Conservation (phyloP, 257 asterid genomes). For the Haberlea rhodopensis region DNA sequence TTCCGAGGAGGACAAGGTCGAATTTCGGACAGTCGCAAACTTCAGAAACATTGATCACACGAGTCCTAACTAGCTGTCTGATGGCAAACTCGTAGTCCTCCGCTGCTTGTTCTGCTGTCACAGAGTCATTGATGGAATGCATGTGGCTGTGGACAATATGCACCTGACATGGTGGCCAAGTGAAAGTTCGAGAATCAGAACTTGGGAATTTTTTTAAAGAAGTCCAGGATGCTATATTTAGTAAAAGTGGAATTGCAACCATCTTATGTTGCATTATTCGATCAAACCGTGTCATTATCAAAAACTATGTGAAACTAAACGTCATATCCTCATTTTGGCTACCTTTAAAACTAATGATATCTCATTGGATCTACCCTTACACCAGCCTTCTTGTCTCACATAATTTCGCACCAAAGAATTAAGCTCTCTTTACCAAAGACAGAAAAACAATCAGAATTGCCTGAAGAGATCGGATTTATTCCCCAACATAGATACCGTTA, state of each 20-base stretch:
- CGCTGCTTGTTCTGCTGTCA: constrained; percentile 86
- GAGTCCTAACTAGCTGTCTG: constrained; percentile 84
- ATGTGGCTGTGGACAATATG: constrained; percentile 80
- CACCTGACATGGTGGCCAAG: constrained; percentile 45
- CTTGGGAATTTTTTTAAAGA: not conserved
- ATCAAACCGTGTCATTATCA: no score
- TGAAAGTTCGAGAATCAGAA: not conserved
- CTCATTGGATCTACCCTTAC: no score
- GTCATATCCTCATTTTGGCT: no score
- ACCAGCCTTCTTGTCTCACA: no score
- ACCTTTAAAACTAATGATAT: no score
- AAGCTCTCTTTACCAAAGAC: not conserved
- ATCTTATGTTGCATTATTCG: not conserved
- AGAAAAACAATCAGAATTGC: not conserved
- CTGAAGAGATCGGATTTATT: not conserved
- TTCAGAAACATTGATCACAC: constrained; percentile 54
- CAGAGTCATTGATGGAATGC: constrained; percentile 76
- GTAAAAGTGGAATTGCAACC: not conserved
- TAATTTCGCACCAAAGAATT: no score
- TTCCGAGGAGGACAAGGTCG: constrained; percentile 62
- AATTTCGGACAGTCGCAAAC: constrained; percentile 60
- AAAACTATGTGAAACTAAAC: not conserved
- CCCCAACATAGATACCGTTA: not conserved
- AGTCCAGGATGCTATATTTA: not conserved
- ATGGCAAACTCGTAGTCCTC: constrained; percentile 79